Evolutionary conservation across 345 rosid species (phyloP), one percentile per base, ranked within the genome.

Genomic region (Salix dunnii): DNA sequence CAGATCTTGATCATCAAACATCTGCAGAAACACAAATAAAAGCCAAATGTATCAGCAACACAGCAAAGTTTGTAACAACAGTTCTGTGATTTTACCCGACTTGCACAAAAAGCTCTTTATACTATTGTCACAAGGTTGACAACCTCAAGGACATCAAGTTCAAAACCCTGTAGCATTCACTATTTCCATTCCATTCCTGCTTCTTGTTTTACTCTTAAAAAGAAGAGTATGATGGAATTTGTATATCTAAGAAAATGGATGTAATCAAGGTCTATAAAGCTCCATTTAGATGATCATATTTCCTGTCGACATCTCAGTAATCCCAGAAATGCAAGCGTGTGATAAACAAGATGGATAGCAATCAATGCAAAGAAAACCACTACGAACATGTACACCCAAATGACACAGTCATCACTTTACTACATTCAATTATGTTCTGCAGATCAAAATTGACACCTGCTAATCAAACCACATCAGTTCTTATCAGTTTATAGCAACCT

Each of bases 1-100:
- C 43, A 92, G 85, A 62, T 85, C 93, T 77, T 85, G 93, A 84
- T 95, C 95, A 70, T 89, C 94, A 36, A 92, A 71, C 97, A 95
- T 95, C 99, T 91, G 96, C 89, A 84, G 42, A 71, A 76, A 46
- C 62, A 80, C 36, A 76, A 65, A 78, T 23, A 68, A 12, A 51
- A 33, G 9, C 36, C 27, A 64, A 70, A 69, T 61, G 17, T 40
- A 63, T 74, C 40, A 51, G 27, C n/a, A 27, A 14, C 20, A 10
- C 5, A 5, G 20, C 49, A 36, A 43, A 73, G 23, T 58, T 1
- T n/a, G 6, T 20, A n/a, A 58, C 48, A 14, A 4, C 11, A n/a
- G 16, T 27, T 61, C 36, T 13, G 5, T 10, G 40, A 20, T 7
- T 51, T 60, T 64, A 14, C n/a, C 12, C 8, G 12, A 17, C 62